phyloP scores from a whole-genome alignment of 139 green algal species.

The Haematococcus lacustris region DNA sequence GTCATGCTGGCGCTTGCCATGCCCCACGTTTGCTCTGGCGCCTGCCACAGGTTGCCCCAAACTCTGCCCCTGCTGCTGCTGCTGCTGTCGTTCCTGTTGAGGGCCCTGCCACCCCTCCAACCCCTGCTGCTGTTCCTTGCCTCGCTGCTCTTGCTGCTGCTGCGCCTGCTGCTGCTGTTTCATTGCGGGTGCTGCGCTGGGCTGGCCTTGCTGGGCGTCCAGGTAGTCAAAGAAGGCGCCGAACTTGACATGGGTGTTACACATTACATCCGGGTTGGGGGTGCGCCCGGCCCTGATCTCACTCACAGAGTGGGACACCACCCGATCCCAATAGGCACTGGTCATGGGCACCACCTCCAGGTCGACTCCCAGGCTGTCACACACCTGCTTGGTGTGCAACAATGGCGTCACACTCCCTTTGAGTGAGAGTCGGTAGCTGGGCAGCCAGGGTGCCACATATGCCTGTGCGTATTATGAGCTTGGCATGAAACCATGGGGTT shows the following conservation, averaged over 20 bases:
- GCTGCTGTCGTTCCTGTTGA: neutral
- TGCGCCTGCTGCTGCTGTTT: neutral
- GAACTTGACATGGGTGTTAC: slow-evolving; percentile 75
- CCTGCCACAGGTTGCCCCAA: too few species aligned
- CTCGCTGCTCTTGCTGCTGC: neutral
- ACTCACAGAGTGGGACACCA: slow-evolving; percentile 75
- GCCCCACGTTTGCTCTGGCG: too few species aligned
- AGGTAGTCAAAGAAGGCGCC: slow-evolving; percentile 82
- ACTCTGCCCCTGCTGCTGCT: slow-evolving; percentile 1
- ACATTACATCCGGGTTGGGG: slow-evolving; percentile 97
- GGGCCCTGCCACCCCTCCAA: slow-evolving; percentile 2
- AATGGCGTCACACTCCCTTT: too few species aligned
- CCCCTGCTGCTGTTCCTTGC: too few species aligned
- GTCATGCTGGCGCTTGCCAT: too few species aligned
- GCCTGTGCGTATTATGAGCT: too few species aligned
- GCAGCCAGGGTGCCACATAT: too few species aligned
- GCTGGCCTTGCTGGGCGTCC: slow-evolving; percentile 14
- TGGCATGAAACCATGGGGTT: too few species aligned
- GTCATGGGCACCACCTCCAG: slow-evolving; percentile 45
- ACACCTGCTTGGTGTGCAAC: too few species aligned
- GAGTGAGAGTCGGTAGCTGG: too few species aligned
- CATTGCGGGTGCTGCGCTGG: neutral
- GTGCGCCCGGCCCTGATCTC: slow-evolving; percentile 85
- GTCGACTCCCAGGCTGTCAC: slow-evolving; percentile 52
- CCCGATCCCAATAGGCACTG: slow-evolving; percentile 81